Evolutionary conservation across 768 basidiomycete genomes (phyloP).

Genomic region (Pholiota conissans): DNA sequence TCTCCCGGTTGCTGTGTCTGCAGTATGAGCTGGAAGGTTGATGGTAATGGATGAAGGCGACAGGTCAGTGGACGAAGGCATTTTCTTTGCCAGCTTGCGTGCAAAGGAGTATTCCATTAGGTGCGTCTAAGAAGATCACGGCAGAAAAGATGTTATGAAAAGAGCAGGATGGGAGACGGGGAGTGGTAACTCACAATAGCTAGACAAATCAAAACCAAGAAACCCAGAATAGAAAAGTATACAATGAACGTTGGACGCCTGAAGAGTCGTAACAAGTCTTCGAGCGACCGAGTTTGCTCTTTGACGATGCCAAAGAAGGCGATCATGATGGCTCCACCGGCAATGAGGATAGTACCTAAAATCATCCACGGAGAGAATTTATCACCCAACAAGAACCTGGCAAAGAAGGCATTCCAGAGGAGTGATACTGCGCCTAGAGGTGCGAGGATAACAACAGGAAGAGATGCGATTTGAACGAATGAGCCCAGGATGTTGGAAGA

Average conservation of each 20-base stretch:
- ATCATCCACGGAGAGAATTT: constrained; percentile 83
- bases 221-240: constrained; percentile 76
- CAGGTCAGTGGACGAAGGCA: constrained; percentile 25
- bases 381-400: constrained; percentile 80
- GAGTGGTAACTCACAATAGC: constrained; percentile 49
- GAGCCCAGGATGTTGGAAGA: constrained; percentile 88
- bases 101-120: constrained; percentile 62
- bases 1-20: constrained; percentile 36
- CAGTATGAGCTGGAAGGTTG: constrained; percentile 38
- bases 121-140: constrained; percentile 57
- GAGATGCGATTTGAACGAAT: constrained; percentile 87
- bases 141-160: neutral
- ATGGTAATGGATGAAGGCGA: constrained; percentile 33
- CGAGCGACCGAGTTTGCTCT: constrained; percentile 82
- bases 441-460: constrained; percentile 93
- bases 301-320: constrained; percentile 91
- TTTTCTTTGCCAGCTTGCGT: constrained; percentile 30
- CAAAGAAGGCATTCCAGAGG: constrained; percentile 94
- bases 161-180: neutral
- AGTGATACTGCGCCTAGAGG: constrained; percentile 91
- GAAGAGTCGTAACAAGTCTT: constrained; percentile 81
- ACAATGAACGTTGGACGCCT: constrained; percentile 72
- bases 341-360: constrained; percentile 85
- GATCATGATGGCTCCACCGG: constrained; percentile 85
- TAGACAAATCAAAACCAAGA: constrained; percentile 59